These are phyloP conservation scores for Russula virescens DNA, from an alignment of 768 basidiomycete genomes.

Conservation along the genomic window DNA sequence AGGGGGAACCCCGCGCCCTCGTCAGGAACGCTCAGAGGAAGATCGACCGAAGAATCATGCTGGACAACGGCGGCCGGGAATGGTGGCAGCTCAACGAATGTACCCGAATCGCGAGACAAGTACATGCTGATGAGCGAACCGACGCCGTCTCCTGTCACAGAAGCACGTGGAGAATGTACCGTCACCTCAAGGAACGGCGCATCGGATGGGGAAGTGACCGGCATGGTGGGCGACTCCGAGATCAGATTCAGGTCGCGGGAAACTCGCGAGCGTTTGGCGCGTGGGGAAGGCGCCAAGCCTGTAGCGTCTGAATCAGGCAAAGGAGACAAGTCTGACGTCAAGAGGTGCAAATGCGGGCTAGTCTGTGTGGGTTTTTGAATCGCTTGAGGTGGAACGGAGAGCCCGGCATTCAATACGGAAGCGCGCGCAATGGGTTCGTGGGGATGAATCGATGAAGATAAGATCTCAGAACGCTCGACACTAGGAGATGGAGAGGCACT, in stretches of 20 bases:
- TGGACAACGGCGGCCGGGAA: slow-evolving; percentile 21
- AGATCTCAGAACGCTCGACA: not conserved
- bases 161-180: not conserved
- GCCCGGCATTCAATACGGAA: slow-evolving; percentile 25
- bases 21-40: not conserved
- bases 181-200: slow-evolving; percentile 5
- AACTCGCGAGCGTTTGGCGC: slow-evolving; percentile 7
- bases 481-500: slow-evolving; percentile 14
- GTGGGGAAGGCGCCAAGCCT: slow-evolving; percentile 13
- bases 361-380: slow-evolving; percentile 18
- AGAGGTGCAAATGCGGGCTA: slow-evolving; percentile 8
- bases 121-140: slow-evolving; percentile 32
- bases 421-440: slow-evolving; percentile 25
- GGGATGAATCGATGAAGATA: not conserved
- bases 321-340: not conserved
- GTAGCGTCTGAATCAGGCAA: not conserved
- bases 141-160: slow-evolving; percentile 5
- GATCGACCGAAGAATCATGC: slow-evolving; percentile 10
- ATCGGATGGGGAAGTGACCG: not conserved
- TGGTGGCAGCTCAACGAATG: slow-evolving; percentile 14
- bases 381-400: slow-evolving; percentile 22
- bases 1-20: not conserved
- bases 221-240: not conserved
- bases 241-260: slow-evolving; percentile 7
- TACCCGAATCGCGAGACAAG: slow-evolving; percentile 23